Conservation (phyloP, 2,329 filamentous ascomycete species). For the Juglanconis oblonga region DNA sequence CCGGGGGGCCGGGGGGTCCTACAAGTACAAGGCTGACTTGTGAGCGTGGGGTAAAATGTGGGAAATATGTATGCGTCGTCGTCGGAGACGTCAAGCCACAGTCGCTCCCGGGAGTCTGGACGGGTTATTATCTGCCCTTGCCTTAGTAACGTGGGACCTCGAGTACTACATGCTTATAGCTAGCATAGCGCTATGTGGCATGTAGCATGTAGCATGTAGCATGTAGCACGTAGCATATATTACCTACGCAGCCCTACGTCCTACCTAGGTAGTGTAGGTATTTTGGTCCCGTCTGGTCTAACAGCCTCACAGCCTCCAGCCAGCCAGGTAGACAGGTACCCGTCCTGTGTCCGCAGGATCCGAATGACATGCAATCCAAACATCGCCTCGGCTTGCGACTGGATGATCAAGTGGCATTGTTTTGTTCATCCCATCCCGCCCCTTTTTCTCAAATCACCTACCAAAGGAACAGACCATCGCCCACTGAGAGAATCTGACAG, state of each 20-base stretch:
- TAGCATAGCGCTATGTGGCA: neutral
- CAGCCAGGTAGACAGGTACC: neutral
- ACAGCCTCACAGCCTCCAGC: too few relatives aligned
- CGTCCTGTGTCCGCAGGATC: neutral
- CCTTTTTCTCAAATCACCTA: neutral
- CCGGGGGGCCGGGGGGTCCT: too few relatives aligned
- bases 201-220: neutral
- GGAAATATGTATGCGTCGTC: neutral
- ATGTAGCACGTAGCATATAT: too few relatives aligned
- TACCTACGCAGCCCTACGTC: too few relatives aligned
- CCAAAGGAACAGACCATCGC: neutral
- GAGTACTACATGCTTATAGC: too few relatives aligned
- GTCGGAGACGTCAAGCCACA: neutral
- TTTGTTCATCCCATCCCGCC: neutral
- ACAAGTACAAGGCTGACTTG: neutral
- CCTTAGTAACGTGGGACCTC: neutral
- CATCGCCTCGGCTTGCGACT: constrained; percentile 1
- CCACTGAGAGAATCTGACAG: neutral
- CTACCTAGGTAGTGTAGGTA: too few relatives aligned
- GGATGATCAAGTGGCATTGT: neutral
- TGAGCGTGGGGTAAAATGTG: constrained; percentile 7
- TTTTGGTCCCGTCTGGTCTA: too few relatives aligned
- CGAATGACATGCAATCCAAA: neutral
- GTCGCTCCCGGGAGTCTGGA: constrained; percentile 2
- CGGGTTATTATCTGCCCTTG: constrained; percentile 6